phyloP scores from a whole-genome alignment of 73 alveolate genomes.

The Loxodes magnus region DNA sequence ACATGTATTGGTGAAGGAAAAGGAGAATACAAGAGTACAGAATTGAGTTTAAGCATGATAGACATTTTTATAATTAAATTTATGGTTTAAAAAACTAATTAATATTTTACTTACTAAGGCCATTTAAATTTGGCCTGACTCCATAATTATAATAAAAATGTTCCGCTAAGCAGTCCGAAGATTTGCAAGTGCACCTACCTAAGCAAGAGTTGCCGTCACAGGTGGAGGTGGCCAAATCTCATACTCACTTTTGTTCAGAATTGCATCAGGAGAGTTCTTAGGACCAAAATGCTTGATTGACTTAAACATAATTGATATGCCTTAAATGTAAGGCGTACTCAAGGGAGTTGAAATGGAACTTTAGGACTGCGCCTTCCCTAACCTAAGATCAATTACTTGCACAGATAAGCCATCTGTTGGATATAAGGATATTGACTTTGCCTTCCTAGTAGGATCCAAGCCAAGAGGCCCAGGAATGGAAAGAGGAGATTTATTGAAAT shows the following conservation, averaged over 20 bases:
- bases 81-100: no score
- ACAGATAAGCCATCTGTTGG: slow-evolving; percentile 79
- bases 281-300: background rate
- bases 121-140: no score
- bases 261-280: slow-evolving; percentile 16
- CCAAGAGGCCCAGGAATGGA: slow-evolving; percentile 99
- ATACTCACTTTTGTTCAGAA: slow-evolving; percentile 43
- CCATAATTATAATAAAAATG: no score
- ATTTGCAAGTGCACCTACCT: no score
- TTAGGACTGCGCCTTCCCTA: slow-evolving; percentile 95
- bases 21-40: no score
- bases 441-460: slow-evolving; percentile 92
- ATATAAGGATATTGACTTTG: slow-evolving; percentile 85
- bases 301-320: background rate
- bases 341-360: slow-evolving; percentile 84
- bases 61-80: no score
- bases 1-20: no score
- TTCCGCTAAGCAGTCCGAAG: no score
- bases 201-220: slow-evolving; percentile 54
- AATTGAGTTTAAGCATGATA: no score
- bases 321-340: slow-evolving; percentile 10
- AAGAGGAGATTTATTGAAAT: slow-evolving; percentile 92
- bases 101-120: no score
- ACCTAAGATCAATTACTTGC: slow-evolving; percentile 64
- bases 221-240: slow-evolving; percentile 72